These are phyloP conservation scores for Colletotrichum liaoningense DNA, from an alignment of 2,329 filamentous ascomycete genomes.

Conservation along the genomic window DNA sequence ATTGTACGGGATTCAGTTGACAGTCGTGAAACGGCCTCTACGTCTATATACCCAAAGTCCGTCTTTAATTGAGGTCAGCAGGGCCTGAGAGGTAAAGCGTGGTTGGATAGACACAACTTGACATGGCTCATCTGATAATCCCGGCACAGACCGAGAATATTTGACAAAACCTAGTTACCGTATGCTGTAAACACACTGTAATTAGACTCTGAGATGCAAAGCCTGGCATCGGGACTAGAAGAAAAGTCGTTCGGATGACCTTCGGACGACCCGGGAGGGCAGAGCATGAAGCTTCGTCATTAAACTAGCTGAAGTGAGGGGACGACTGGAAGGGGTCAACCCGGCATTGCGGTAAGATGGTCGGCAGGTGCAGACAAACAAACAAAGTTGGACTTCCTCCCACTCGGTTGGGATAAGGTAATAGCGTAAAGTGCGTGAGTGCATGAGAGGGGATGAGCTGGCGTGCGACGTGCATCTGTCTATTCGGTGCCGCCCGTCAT, in stretches of 20 bases:
- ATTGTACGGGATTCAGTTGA: no score
- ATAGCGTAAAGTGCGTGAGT: neutral
- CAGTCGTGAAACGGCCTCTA: neutral
- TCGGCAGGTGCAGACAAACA: neutral
- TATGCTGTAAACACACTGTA: neutral
- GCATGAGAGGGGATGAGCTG: constrained; percentile 6
- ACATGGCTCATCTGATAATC: neutral
- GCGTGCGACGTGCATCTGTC: constrained; percentile 7
- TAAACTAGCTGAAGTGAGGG: neutral
- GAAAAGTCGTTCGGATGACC: constrained; percentile 23
- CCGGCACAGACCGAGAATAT: neutral
- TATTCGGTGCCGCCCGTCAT: constrained; percentile 20
- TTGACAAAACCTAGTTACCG: neutral
- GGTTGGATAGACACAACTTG: neutral
- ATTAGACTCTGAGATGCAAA: constrained; percentile 1
- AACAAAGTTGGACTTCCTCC: neutral
- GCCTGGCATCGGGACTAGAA: neutral
- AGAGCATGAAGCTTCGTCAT: constrained; percentile 27
- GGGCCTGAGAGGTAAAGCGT: neutral
- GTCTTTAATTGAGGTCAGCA: neutral
- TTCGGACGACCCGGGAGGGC: constrained; percentile 20
- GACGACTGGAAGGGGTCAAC: constrained; percentile 2
- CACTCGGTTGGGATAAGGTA: constrained; percentile 11
- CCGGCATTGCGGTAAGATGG: constrained; percentile 4
- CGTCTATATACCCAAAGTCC: neutral